Conservation (phyloP, 106 monocot genomes). For the Xerophyta viscosa region DNA sequence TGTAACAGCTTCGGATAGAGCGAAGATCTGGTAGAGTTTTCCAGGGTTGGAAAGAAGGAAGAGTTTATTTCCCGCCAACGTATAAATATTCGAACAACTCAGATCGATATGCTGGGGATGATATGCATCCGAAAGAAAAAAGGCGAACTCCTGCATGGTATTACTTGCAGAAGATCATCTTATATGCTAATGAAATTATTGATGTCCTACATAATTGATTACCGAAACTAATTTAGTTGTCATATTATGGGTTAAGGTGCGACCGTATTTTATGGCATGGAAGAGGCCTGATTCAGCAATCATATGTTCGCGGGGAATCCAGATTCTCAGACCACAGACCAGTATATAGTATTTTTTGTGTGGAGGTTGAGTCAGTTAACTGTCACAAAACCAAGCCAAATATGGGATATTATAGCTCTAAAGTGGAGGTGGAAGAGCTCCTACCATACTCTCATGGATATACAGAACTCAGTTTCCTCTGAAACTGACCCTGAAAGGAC, state of each 20-base stretch:
- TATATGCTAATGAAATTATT: conserved; percentile 66
- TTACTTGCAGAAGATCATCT: conserved; percentile 35
- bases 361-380: conserved; percentile 41
- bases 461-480: conserved; percentile 34
- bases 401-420: conserved; percentile 25
- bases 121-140: conserved; percentile 31
- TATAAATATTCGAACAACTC: conserved; percentile 44
- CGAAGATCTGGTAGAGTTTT: conserved; percentile 42
- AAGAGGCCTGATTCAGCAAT: conserved; percentile 61
- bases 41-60: conserved; percentile 45
- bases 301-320: conserved; percentile 79
- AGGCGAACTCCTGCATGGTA: conserved; percentile 42
- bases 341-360: conserved; percentile 48
- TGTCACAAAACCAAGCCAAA: conserved; percentile 22
- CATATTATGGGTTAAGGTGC: conserved; percentile 68
- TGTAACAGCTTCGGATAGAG: conserved; percentile 49
- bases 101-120: conserved; percentile 40
- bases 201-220: too few relatives aligned
- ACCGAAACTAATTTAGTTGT: conserved; percentile 44
- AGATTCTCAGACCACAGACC: too few relatives aligned
- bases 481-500: too few relatives aligned
- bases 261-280: too few relatives aligned
- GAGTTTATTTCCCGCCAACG: conserved; percentile 42
- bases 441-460: conserved; percentile 46
- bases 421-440: conserved; percentile 52